Evolutionary conservation across 805 yeast genomes (phyloP).

Genomic region (Soucietia sequanensis): DNA sequence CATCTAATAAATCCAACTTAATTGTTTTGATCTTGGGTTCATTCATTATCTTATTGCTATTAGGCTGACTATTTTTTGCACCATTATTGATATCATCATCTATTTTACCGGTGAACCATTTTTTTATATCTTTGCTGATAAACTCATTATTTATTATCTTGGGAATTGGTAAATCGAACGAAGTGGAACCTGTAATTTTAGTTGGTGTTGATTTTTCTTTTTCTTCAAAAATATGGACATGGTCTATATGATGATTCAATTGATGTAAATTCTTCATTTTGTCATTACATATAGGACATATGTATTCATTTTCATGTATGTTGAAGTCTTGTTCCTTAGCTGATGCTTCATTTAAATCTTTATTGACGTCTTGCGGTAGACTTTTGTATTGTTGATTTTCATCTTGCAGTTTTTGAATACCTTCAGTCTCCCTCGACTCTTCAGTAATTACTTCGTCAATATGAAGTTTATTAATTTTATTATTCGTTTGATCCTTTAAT

Average conservation of each 20-base stretch:
- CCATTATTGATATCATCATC: too few species aligned
- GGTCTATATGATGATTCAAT: conserved; percentile 72
- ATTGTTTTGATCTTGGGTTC: conserved; percentile 36
- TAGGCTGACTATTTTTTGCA: too few species aligned
- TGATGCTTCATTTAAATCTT: too few species aligned
- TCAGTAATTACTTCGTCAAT: background rate
- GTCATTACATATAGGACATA: conserved; percentile 73
- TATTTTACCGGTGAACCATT: conserved; percentile 43
- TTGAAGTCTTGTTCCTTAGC: too few species aligned
- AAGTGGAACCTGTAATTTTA: too few species aligned
- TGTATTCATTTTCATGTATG: too few species aligned
- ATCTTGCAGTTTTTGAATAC: too few species aligned
- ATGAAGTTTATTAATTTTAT: background rate
- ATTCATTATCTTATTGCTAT: too few species aligned
- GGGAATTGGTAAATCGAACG: conserved; percentile 5
- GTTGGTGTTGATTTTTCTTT: background rate
- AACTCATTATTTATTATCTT: conserved; percentile 12
- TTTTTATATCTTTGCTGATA: conserved; percentile 35
- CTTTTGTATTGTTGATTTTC: too few species aligned
- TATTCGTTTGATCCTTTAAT: too few species aligned
- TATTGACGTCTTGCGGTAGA: too few species aligned
- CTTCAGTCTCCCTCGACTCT: background rate
- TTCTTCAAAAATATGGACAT: conserved; percentile 48
- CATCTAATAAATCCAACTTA: conserved; percentile 52
- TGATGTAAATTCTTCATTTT: conserved; percentile 52